Percentiles rank a stretch among this genome's conserved stretches.
Conservation (phyloP, 345 rosid species). For the Lepidium africanum region DNA sequence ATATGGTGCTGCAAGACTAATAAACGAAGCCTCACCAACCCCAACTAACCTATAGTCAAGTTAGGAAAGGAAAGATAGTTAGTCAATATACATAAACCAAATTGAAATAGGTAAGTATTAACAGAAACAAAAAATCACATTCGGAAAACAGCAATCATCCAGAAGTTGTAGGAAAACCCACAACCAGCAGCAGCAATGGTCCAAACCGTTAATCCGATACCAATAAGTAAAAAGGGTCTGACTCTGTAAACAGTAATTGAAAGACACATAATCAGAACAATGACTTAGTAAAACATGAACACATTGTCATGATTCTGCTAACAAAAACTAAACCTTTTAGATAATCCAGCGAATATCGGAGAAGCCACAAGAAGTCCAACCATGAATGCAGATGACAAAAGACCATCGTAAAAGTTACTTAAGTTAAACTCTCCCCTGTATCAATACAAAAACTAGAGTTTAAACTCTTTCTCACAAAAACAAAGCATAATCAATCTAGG, state of each 20-base stretch:
- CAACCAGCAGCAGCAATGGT: slow-evolving; percentile 74
- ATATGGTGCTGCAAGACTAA: slow-evolving; percentile 97
- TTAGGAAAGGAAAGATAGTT: not conserved
- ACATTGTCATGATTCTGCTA: not conserved
- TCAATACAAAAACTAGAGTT: not conserved
- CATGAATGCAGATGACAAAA: slow-evolving; percentile 94
- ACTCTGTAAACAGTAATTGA: slow-evolving; percentile 35
- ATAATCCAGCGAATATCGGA: slow-evolving; percentile 82
- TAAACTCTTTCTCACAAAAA: not conserved
- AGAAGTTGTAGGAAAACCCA: slow-evolving; percentile 67
- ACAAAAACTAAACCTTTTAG: slow-evolving; percentile 51
- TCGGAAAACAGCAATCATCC: slow-evolving; percentile 76
- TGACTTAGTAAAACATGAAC: not conserved
- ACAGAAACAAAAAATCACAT: slow-evolving; percentile 41
- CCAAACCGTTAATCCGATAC: slow-evolving; percentile 91
- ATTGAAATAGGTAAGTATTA: not conserved
- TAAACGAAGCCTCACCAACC: slow-evolving; percentile 97
- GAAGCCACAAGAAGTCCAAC: slow-evolving; percentile 93
- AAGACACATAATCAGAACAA: not conserved
- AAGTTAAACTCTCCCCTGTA: slow-evolving; percentile 76
- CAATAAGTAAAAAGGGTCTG: slow-evolving; percentile 86
- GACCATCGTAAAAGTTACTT: slow-evolving; percentile 86
- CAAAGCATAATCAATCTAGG: not conserved
- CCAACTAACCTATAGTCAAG: slow-evolving; percentile 69
- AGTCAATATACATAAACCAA: not conserved